Evolutionary conservation across 2,329 filamentous ascomycete species (phyloP), one percentile per base, ranked within the genome.

Genomic region (Talaromyces pinophilus): DNA sequence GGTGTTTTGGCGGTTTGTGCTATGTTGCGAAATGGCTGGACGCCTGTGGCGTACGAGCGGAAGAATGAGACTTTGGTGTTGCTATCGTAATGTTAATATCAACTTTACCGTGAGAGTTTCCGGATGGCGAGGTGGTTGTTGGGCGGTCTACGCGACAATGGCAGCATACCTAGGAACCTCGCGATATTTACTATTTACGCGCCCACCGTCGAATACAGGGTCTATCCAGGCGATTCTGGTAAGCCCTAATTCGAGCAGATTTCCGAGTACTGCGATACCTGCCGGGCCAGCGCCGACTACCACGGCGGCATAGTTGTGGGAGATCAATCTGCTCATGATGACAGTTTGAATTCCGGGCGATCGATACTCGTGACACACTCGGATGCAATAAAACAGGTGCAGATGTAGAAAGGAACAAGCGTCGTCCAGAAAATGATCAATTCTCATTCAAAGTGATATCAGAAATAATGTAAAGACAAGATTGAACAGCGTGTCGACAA

Each of bases 11-110:
- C 78, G 25, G 76, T 77, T 60, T 82, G 78, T 59, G 84, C 77
- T 55, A 88, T 82, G 19, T 82, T 75, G 67, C 80, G 78, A 72
- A 89, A 88, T 0, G 85, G 79, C 42, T 82, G 74, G 1, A 85
- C 75, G 1, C 82, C 85, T 19, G 83, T 81, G 19, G 85, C 85
- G 73, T 84, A 89, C 33, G 84, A 79, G 66, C 86, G 77, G 72
- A 89, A 89, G 25, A 87, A 79, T 54, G 82, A 81, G 50, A 86
- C 86, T 72, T 86, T 88, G 66, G 87, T 89, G 73, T 89, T 89
- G 70, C 82, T 85, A 65, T 30, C 30, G 15, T 33, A 5, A 22
- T 4, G 54, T 57, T n/a, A 57, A 40, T 40, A 22, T 38, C 5
- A 54, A n/a, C 3, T 33, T n/a, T 10, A 11, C 3, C 13, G n/a